Conservation (phyloP, 495 filamentous ascomycete species). For the Hypomontagnella monticulosa region DNA sequence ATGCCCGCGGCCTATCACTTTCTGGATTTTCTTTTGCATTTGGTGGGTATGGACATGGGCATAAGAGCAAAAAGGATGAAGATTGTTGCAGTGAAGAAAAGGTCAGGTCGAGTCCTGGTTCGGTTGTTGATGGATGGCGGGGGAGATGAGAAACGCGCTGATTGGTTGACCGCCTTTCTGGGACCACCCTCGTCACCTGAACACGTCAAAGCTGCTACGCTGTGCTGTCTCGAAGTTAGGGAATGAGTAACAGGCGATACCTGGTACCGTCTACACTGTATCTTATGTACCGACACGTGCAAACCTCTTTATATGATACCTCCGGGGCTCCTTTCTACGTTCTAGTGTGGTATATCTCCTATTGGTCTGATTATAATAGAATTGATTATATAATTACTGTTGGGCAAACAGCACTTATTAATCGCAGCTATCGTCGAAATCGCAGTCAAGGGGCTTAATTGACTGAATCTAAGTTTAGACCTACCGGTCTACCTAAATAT, state of each 20-base stretch:
- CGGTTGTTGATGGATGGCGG: constrained; percentile 37
- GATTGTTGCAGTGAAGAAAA: constrained; percentile 21
- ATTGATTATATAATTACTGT: no score
- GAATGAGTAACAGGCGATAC: neutral
- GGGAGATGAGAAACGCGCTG: constrained; percentile 17
- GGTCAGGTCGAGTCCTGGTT: constrained; percentile 37
- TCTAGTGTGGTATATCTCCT: no score
- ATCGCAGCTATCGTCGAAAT: no score
- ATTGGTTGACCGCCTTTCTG: constrained; percentile 38
- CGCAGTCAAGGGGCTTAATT: no score
- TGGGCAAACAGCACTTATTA: no score
- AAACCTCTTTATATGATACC: no score
- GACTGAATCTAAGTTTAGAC: no score
- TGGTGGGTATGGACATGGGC: neutral
- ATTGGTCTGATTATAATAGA: no score
- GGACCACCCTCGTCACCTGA: constrained; percentile 43
- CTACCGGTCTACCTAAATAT: no score
- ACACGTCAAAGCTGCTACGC: constrained; percentile 41
- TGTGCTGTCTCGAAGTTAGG: constrained; percentile 26
- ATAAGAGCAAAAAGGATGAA: constrained; percentile 3
- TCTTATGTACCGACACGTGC: neutral
- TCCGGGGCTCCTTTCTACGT: no score
- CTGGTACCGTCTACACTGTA: neutral
- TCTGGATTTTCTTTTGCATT: neutral
- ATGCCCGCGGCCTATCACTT: constrained; percentile 9